Evolutionary conservation across 2,329 filamentous ascomycete species (phyloP), one percentile per base, ranked within the genome.

Genomic region (Claviceps sp.): DNA sequence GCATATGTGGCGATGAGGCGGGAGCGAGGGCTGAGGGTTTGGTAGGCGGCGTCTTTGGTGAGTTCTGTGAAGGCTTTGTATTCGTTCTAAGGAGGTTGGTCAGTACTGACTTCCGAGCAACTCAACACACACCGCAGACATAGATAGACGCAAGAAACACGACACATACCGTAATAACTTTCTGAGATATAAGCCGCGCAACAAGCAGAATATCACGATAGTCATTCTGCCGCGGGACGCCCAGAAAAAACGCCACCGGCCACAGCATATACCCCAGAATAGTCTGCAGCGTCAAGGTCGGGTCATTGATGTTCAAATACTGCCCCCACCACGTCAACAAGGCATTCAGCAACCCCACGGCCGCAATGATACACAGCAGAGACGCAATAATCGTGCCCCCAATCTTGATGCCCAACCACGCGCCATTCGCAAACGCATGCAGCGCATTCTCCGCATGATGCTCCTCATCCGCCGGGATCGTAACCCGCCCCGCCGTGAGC

Each of bases 381-480:
- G 83, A 88, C 37, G 83, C 77, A 46, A 86, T 62, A 53, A 94
- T 91, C 78, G 89, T 91, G 55, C 85, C 86, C 3, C 82, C 88
- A 58, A 94, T 89, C 73, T 89, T 91, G 61, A 94, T 75, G 63
- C 88, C 88, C 9, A 93, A 74, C 86, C 86, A 91, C 11, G 87
- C 83, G 55, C 88, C 88, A 58, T 87, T 87, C 56, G 87, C 82
- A 61, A 94, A 90, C 1, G 88, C 88, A 64, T 95, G 87, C 4
- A 96, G 78, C 13, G 81, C 78, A 63, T 95, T 95, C 56, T 83
- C 75, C n/a, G 87, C 79, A 60, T 78, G 79, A 65, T 88, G 73
- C 58, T 91, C 84, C 6, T 84, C 78, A 51, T 90, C 84, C 37
- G 93, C 84, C 2, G 88, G 88, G 26, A 95, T 79, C 43, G 91